Evolutionary conservation across 139 green algal species (phyloP), one percentile per base, ranked within the genome.

Genomic region (Micractinium conductrix): DNA sequence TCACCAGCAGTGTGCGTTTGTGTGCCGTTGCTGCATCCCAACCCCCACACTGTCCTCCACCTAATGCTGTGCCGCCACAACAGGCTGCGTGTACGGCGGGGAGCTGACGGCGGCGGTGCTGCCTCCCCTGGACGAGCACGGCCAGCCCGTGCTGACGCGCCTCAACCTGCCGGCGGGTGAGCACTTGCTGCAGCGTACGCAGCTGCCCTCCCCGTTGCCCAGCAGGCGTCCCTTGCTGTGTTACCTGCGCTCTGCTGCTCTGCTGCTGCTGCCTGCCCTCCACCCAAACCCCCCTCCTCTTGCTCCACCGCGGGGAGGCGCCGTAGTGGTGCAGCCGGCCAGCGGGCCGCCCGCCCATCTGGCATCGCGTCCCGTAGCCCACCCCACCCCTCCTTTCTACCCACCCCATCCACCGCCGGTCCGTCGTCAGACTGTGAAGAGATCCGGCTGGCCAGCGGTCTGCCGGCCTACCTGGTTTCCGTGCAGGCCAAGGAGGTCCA

Each of bases 1-100:
- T n/a, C n/a, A n/a, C n/a, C n/a, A n/a, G n/a, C n/a, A 9, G 37
- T 43, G 35, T 74, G 68, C 21, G 12, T 48, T 17, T 74, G 48
- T 44, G 28, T n/a, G 68, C 38, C 24, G 8, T 33, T 50, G 40
- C 28, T 37, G 42, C 40, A 28, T 24, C 71, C 8, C 26, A 19
- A 24, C 71, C 6, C 19, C 19, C 71, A 26, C 2, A 21, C 24
- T 28, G 17, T 38, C 40, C 71, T 58, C 14, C 40, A 78, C 17
- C 12, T 58, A 58, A 58, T 65, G 33, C 63, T 43, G 14, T 71
- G 30, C 63, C 24, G 42, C 17, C n/a, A 8, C 17, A 42, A 96
- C 93, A 12, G 94, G 91, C 21, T 96, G 93, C 60, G 90, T 95
- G 63, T 95, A 97, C 69, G 94, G 94, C n/a, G 82, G 85, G 1